A percentile compares a stretch with the other conserved stretches of the same genome.
These are phyloP conservation scores for Globisporangium cederbergense DNA, from an alignment of 352 stramenopile species.

Conservation along the genomic window DNA sequence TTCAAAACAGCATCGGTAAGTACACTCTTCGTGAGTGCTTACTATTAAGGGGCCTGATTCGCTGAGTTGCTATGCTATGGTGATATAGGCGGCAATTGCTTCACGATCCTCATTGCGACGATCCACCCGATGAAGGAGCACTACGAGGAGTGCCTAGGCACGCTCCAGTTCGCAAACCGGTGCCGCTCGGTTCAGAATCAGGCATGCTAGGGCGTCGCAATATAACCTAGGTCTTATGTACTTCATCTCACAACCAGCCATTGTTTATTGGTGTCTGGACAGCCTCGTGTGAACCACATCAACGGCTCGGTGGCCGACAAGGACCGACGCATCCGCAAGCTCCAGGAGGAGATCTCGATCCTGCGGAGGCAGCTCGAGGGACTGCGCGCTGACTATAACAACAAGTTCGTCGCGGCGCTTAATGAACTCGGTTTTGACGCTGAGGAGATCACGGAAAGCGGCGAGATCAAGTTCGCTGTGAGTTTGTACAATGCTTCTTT, in stretches of 20 bases:
- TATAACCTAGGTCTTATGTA: neutral
- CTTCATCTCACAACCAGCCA: slow-evolving; percentile 1
- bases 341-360: slow-evolving; percentile 67
- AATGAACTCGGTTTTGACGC: slow-evolving; percentile 79
- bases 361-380: slow-evolving; percentile 66
- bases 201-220: slow-evolving; percentile 7
- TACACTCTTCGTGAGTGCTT: neutral
- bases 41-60: neutral
- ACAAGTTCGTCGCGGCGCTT: slow-evolving; percentile 63
- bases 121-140: slow-evolving; percentile 88
- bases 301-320: slow-evolving; percentile 82
- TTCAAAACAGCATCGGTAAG: slow-evolving; percentile 83
- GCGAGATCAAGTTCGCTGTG: slow-evolving; percentile 83
- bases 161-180: slow-evolving; percentile 89
- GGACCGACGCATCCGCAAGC: slow-evolving; percentile 77
- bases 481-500: slow-evolving; percentile 1
- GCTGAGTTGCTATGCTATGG: neutral
- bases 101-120: slow-evolving; percentile 80
- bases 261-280: neutral
- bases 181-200: slow-evolving; percentile 90
- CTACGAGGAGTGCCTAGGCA: slow-evolving; percentile 89
- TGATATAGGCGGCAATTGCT: slow-evolving; percentile 78
- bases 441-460: slow-evolving; percentile 67
- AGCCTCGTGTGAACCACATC: slow-evolving; percentile 84
- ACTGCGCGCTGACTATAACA: slow-evolving; percentile 71